Base-by-base conservation (phyloP, 352 stramenopile genomes). In the Phytophthora cactorum region DNA sequence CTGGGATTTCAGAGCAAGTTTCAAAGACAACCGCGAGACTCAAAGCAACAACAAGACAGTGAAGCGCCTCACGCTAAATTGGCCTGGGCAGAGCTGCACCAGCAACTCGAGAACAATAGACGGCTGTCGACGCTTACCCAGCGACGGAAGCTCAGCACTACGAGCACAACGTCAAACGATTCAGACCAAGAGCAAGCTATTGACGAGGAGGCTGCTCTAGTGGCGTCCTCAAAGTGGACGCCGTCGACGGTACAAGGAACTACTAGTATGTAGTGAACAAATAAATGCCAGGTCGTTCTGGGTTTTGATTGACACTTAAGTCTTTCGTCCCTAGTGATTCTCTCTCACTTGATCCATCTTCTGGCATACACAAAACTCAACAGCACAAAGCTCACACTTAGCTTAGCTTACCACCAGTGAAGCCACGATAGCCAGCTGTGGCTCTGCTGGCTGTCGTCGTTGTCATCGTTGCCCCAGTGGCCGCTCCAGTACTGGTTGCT, bases 141-240 rank as follows among this genome's bases (percentile, higher is more conserved):
- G 22, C 22, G 22, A 22, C 32, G 36, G 32, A 34, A 49, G 1
- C 6, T 52, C 41, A 46, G 28, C 49, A 57, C 38, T 9, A 29
- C 27, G 3, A 72, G 34, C 29, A 51, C 46, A 10, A 7, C 14
- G 3, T 67, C 44, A 9, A 72, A 50, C n/a, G 44, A 56, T 39
- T 64, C 59, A 17, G 52, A 28, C 10, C 14, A 15, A 7, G 12
- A 41, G 5, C 32, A 52, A 55, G 25, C 47, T 2, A 17, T 32
- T 9, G 32, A 66, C 15, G 32, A 66, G 9, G 69, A 88, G 12
- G 53, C 66, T 29, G 64, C 68, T 29, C 67, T 88, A 3, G 51
- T 82, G 11, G 72, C 79, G 7, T 87, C 81, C n/a, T 86, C 77
- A 5, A 68, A 68, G 31, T 90, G 81, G 81, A 80, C 88, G 72